phyloP scores from a whole-genome alignment of 2,329 filamentous ascomycete genomes.

The Amauroascus niger region DNA sequence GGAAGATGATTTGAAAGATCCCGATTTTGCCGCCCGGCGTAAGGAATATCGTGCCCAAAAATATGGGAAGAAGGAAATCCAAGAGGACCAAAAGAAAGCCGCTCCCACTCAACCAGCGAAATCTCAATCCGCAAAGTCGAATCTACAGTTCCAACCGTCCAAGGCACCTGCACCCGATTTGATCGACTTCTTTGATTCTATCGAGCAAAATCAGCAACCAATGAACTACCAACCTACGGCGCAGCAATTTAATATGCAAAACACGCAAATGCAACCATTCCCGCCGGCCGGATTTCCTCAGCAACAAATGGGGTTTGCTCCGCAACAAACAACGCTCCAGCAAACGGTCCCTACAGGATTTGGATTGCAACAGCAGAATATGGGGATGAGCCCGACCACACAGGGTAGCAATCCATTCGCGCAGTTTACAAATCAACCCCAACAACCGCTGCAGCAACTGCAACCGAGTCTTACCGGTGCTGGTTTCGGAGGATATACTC shows the following conservation, averaged over 20 bases:
- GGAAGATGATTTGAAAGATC: conserved; percentile 88
- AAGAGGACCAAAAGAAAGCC: conserved; percentile 31
- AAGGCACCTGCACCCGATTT: conserved; percentile 53
- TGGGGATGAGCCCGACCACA: conserved; percentile 19
- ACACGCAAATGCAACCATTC: conserved; percentile 24
- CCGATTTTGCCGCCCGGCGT: conserved; percentile 88
- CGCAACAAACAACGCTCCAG: conserved; percentile 19
- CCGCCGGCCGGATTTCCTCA: conserved; percentile 28
- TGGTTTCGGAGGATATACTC: conserved; percentile 73
- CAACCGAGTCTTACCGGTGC: conserved; percentile 60
- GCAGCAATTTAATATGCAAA: conserved; percentile 26
- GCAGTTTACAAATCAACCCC: conserved; percentile 13
- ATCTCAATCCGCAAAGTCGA: conserved; percentile 17
- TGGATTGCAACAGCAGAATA: conserved; percentile 21
- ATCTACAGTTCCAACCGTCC: conserved; percentile 22
- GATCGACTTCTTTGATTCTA: conserved; percentile 91
- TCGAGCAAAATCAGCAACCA: conserved; percentile 75
- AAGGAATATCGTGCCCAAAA: conserved; percentile 85
- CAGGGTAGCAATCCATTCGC: conserved; percentile 31
- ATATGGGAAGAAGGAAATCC: conserved; percentile 54
- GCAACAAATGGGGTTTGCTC: conserved; percentile 20
- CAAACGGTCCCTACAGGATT: conserved; percentile 19
- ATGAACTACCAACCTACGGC: conserved; percentile 43
- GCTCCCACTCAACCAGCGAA: conserved; percentile 26
- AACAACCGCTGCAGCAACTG: conserved; percentile 37